Percentiles rank a stretch among this genome's conserved stretches.
Evolutionary conservation across 139 green algal genomes (phyloP).

Genomic region (Marvania coccoides): DNA sequence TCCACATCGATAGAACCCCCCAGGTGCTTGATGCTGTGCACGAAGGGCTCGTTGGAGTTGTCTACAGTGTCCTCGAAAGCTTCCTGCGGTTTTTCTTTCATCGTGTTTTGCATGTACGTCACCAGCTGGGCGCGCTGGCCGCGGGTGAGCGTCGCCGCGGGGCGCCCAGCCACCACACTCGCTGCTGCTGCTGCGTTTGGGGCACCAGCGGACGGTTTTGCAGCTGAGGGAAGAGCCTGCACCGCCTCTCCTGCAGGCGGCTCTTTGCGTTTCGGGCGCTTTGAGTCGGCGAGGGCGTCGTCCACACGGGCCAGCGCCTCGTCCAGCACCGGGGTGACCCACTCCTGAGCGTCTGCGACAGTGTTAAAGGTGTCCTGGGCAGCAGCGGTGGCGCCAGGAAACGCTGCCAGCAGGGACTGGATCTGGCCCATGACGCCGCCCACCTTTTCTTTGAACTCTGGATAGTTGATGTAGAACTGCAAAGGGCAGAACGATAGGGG

Average conservation of each 20-base stretch:
- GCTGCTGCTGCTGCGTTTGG: background rate
- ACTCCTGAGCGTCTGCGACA: conserved; percentile 19
- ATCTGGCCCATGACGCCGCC: conserved; percentile 4
- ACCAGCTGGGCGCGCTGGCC: background rate
- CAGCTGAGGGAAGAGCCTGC: background rate
- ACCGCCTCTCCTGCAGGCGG: background rate
- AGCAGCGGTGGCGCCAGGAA: conserved; percentile 1
- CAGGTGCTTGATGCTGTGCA: conserved; percentile 22
- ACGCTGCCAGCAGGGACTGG: conserved; percentile 2
- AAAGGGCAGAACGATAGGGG: background rate
- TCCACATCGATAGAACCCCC: background rate
- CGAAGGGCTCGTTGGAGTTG: conserved; percentile 51
- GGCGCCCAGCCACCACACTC: background rate
- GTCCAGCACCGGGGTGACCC: conserved; percentile 31
- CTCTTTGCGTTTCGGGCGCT: background rate
- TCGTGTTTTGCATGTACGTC: background rate
- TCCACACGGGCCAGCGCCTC: conserved; percentile 44
- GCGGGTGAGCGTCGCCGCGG: background rate
- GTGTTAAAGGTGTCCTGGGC: background rate
- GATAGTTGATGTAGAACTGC: conserved; percentile 41
- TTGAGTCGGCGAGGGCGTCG: conserved; percentile 27
- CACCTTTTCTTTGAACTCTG: conserved; percentile 16
- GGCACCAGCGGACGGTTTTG: background rate
- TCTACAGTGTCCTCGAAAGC: conserved; percentile 42
- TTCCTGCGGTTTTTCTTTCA: conserved; percentile 37